phyloP scores from a whole-genome alignment of 176 grass and related monocot genomes.

The Eremochloa ophiuroides region DNA sequence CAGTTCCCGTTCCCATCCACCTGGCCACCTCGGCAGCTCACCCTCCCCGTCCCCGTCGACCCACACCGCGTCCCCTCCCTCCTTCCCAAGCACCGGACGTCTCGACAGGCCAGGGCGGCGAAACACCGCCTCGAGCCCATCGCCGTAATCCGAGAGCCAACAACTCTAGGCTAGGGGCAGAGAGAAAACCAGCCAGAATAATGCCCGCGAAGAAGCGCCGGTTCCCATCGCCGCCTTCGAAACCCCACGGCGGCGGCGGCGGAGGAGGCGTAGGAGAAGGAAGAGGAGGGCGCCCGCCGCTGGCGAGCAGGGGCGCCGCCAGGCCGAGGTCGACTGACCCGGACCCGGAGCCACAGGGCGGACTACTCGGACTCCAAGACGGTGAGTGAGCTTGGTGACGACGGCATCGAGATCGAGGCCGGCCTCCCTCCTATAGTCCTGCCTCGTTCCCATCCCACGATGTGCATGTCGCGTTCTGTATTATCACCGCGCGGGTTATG shows the following conservation, averaged over 20 bases:
- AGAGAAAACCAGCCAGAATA: too few relatives aligned
- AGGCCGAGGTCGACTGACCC: slow-evolving; percentile 25
- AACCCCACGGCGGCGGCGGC: slow-evolving; percentile 25
- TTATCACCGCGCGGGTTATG: slow-evolving; percentile 13
- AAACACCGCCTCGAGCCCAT: neutral
- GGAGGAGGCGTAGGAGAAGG: neutral
- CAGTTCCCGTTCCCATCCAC: slow-evolving; percentile 34
- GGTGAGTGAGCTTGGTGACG: slow-evolving; percentile 30
- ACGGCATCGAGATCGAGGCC: slow-evolving; percentile 8
- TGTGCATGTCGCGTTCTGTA: slow-evolving; percentile 18
- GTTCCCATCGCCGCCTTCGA: slow-evolving; percentile 11
- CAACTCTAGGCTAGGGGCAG: slow-evolving; percentile 20
- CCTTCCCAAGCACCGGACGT: neutral
- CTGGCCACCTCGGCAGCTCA: slow-evolving; percentile 31
- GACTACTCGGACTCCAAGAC: neutral
- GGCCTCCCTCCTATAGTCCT: neutral
- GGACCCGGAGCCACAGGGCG: slow-evolving; percentile 6
- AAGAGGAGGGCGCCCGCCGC: neutral
- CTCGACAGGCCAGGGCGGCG: neutral
- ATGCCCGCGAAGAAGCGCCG: slow-evolving; percentile 53
- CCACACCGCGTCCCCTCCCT: slow-evolving; percentile 25
- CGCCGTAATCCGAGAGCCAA: neutral
- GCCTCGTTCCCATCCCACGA: neutral
- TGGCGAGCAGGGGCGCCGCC: slow-evolving; percentile 10
- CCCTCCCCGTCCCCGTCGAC: slow-evolving; percentile 31